Evolutionary conservation across 2,329 filamentous ascomycete species (phyloP).

Genomic region (Beauveria brongniartii): DNA sequence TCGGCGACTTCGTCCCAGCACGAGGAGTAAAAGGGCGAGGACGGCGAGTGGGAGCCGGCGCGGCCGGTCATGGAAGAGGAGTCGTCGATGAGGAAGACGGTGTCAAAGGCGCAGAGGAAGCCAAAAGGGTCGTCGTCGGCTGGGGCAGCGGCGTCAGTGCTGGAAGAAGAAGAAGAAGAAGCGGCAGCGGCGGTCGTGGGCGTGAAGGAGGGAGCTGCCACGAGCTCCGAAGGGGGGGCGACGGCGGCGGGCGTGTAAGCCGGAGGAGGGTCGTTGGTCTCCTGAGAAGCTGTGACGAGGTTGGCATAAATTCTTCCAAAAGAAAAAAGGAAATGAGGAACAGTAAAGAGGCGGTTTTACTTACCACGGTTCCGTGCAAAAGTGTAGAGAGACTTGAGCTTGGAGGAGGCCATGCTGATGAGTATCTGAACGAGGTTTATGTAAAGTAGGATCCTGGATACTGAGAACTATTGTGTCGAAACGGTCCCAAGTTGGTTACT

Average conservation of each 20-base stretch:
- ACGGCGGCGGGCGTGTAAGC: slow-evolving; percentile 21
- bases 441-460: too few relatives aligned
- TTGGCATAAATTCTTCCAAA: not conserved
- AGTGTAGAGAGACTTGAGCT: not conserved
- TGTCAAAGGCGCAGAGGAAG: slow-evolving; percentile 76
- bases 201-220: too few relatives aligned
- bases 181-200: too few relatives aligned
- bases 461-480: too few relatives aligned
- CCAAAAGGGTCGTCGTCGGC: slow-evolving; percentile 56
- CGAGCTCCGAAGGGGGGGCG: too few relatives aligned
- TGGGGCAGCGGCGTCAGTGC: slow-evolving; percentile 5
- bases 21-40: slow-evolving; percentile 10
- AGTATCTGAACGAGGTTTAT: too few relatives aligned
- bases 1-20: slow-evolving; percentile 67
- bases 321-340: too few relatives aligned
- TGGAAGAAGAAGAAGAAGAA: not conserved
- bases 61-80: slow-evolving; percentile 69
- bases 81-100: slow-evolving; percentile 85
- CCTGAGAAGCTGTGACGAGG: not conserved
- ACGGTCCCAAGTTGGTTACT: too few relatives aligned
- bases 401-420: too few relatives aligned
- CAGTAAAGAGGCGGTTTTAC: not conserved
- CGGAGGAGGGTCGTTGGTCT: slow-evolving; percentile 26
- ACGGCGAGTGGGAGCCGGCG: too few relatives aligned
- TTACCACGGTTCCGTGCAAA: not conserved